Base-by-base conservation (phyloP, 148 eudicot genomes). In the Heliamphora exappendiculata region DNA sequence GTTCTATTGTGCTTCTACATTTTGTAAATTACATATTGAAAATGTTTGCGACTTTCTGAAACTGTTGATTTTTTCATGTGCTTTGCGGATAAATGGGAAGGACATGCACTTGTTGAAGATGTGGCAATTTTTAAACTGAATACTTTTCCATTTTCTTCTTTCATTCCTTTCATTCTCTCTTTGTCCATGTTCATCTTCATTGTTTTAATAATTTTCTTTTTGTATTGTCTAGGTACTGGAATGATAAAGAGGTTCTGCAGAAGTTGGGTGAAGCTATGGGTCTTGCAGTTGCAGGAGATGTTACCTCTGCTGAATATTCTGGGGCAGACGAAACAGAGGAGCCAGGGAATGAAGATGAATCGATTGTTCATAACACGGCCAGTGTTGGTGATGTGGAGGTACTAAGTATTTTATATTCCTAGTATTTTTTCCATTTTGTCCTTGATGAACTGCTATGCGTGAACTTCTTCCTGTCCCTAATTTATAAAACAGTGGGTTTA, bases 211-310 rank as follows among this genome's bases (percentile, higher is more conserved):
- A 62, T 4, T n/a, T 17, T 50, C 22, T 76, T 7, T 36, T 37
- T 2, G 7, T 17, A 16, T 51, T 37, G 47, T 51, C 22, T 64
- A 95, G 98, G 91, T 95, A 95, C 79, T 93, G 97, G 97, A 93
- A 95, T 81, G 97, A 93, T 79, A 87, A 89, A 84, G 97, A 93
- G 1, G 91, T 95, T 81, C 88, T 95, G 53, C 84, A 88, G 79
- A 95, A 95, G 86, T 73, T 95, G 87, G 99, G 99, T 54, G 94
- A 95, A 84, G 97, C 98, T 66, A 93, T 96, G 95, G 97, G 98
- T 75, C 89, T 89, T 79, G 86, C 99, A 73, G 93, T 80, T 65
- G 57, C 84, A 44, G 93, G 88, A 49, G 84, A 82, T 76, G 90
- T 84, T 31, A 75, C 91, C 54, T 83, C 92, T 75, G 76, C 87